phyloP scores from a whole-genome alignment of 148 eudicot genomes.

The Diospyros kaki region DNA sequence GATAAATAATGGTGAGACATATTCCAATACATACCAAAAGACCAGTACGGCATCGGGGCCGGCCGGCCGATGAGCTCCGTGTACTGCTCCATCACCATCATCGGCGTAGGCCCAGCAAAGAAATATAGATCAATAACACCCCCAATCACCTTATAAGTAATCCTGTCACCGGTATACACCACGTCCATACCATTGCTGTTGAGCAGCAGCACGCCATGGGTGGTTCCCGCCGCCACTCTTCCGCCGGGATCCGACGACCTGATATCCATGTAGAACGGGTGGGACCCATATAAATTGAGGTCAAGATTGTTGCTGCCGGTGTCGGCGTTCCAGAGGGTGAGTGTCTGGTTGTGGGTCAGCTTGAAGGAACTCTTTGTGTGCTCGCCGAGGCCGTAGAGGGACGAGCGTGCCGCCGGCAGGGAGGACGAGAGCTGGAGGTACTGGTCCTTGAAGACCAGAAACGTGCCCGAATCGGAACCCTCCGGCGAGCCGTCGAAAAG shows the following conservation, averaged over 20 bases:
- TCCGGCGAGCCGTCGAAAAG: conserved; percentile 52
- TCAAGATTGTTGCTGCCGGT: conserved; percentile 36
- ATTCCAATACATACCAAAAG: conserved; percentile 54
- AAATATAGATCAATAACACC: conserved; percentile 69
- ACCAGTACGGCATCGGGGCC: conserved; percentile 92
- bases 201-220: conserved; percentile 66
- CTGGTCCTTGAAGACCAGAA: conserved; percentile 67
- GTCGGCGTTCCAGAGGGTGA: conserved; percentile 76
- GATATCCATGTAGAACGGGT: conserved; percentile 81
- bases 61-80: conserved; percentile 75
- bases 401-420: conserved; percentile 45
- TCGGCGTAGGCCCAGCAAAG: conserved; percentile 62
- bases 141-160: conserved; percentile 78
- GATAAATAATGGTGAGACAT: neutral
- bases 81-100: conserved; percentile 58
- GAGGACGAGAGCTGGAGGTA: conserved; percentile 63
- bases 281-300: conserved; percentile 69
- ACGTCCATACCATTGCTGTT: conserved; percentile 94
- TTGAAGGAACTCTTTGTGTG: conserved; percentile 58
- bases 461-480: conserved; percentile 22
- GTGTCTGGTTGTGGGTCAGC: conserved; percentile 53
- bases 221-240: conserved; percentile 24
- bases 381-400: conserved; percentile 80
- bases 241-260: conserved; percentile 29
- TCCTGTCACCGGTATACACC: conserved; percentile 56